These are phyloP conservation scores for Alternaria sp. DNA, from an alignment of 2,329 filamentous ascomycete species.

Conservation along the genomic window DNA sequence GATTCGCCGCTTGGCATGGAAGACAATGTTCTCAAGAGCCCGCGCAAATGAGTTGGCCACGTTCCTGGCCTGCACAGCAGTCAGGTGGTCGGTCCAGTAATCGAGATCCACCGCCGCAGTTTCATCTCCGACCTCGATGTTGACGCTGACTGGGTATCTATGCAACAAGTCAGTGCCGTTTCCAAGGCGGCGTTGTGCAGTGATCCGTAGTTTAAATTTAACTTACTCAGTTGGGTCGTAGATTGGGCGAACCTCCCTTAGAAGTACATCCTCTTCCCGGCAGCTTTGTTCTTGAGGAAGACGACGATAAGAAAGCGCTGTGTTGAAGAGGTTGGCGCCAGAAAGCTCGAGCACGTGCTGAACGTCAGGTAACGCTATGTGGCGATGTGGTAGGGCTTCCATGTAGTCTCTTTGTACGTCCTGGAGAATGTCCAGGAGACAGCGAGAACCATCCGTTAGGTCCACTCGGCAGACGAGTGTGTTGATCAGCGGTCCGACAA, in stretches of 20 bases:
- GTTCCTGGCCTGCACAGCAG: conserved; percentile 42
- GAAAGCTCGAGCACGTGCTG: conserved; percentile 53
- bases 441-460: conserved; percentile 40
- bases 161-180: neutral
- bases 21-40: conserved; percentile 50
- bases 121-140: conserved; percentile 58
- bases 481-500: conserved; percentile 60
- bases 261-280: conserved; percentile 44
- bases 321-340: conserved; percentile 57
- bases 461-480: conserved; percentile 57
- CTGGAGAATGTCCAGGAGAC: conserved; percentile 52
- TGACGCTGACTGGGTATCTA: conserved; percentile 57
- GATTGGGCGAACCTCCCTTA: conserved; percentile 48
- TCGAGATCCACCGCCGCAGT: conserved; percentile 44
- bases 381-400: conserved; percentile 56
- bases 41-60: conserved; percentile 45
- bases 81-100: conserved; percentile 48
- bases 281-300: conserved; percentile 45
- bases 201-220: too few species aligned
- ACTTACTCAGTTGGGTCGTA: conserved; percentile 58
- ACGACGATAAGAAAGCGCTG: conserved; percentile 59
- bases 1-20: conserved; percentile 46
- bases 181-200: neutral
- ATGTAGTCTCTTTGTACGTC: conserved; percentile 59
- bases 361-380: conserved; percentile 57